Percentiles rank a stretch among this genome's conserved stretches.
These are phyloP conservation scores for Alternaria sp. DNA, from an alignment of 2,329 filamentous ascomycete genomes.

Conservation along the genomic window DNA sequence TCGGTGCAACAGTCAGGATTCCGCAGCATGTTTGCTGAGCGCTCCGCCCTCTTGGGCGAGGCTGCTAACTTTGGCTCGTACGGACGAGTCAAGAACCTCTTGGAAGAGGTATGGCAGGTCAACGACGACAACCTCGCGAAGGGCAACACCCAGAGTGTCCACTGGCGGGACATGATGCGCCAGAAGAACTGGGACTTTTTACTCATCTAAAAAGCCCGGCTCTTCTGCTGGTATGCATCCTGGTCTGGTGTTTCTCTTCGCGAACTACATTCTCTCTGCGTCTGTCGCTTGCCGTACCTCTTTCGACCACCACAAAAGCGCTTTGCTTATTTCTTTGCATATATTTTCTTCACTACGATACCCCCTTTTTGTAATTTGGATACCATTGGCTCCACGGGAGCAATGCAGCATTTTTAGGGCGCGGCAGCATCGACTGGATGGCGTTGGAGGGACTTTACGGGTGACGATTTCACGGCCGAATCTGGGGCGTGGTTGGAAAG, in stretches of 20 bases:
- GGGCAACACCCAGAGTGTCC: constrained; percentile 70
- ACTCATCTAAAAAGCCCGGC: constrained; percentile 68
- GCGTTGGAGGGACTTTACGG: constrained; percentile 35
- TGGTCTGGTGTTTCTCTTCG: constrained; percentile 38
- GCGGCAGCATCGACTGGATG: constrained; percentile 31
- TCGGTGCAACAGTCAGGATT: constrained; percentile 76
- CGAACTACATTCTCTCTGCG: constrained; percentile 31
- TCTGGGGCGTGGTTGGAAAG: constrained; percentile 10
- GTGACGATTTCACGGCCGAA: constrained; percentile 32
- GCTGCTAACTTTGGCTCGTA: constrained; percentile 83
- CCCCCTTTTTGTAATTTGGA: constrained; percentile 49
- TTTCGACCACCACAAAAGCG: constrained; percentile 26
- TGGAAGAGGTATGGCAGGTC: constrained; percentile 81
- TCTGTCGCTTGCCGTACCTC: constrained; percentile 11
- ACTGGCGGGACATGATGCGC: constrained; percentile 95
- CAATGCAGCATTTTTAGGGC: constrained; percentile 33
- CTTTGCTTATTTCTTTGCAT: constrained; percentile 45
- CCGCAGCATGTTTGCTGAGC: constrained; percentile 77
- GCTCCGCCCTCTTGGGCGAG: constrained; percentile 76
- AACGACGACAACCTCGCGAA: constrained; percentile 68
- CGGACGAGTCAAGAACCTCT: constrained; percentile 77
- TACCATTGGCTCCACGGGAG: constrained; percentile 28
- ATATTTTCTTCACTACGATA: constrained; percentile 47
- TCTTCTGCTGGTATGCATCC: constrained; percentile 48
- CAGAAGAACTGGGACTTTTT: constrained; percentile 92